These are phyloP conservation scores for Dentipellis sp. DNA, from an alignment of 768 basidiomycete genomes.

Conservation along the genomic window DNA sequence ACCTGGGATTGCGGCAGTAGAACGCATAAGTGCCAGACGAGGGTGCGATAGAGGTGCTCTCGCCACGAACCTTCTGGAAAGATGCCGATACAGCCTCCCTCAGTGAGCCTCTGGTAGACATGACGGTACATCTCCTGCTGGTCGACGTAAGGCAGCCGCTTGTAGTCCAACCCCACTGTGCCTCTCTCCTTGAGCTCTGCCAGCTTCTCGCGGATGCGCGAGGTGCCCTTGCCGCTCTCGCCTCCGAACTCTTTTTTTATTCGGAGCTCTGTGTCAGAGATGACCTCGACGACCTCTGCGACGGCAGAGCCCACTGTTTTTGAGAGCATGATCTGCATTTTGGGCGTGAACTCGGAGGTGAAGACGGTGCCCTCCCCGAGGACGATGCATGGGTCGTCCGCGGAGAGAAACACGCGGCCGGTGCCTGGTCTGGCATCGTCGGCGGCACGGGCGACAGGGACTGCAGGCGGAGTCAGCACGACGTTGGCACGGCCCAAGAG, in stretches of 20 bases:
- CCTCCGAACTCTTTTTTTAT: conserved; percentile 84
- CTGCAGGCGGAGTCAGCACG: conserved; percentile 28
- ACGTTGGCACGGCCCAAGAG: not conserved
- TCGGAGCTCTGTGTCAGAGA: conserved; percentile 79
- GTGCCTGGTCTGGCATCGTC: conserved; percentile 73
- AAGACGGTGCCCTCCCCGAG: conserved; percentile 80
- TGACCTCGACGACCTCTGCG: conserved; percentile 80
- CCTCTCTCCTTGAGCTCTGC: conserved; percentile 50
- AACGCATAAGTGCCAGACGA: conserved; percentile 2
- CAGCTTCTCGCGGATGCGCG: conserved; percentile 56
- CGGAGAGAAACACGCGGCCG: conserved; percentile 64
- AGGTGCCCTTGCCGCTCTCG: conserved; percentile 67
- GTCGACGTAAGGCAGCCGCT: conserved; percentile 81
- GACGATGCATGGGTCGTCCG: conserved; percentile 72
- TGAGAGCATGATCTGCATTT: conserved; percentile 82
- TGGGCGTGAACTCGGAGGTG: conserved; percentile 57
- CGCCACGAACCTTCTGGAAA: conserved; percentile 82
- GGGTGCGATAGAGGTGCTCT: not conserved
- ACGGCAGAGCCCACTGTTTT: conserved; percentile 67
- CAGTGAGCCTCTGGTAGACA: conserved; percentile 80
- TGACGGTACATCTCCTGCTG: conserved; percentile 92
- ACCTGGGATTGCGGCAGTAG: conserved; percentile 36
- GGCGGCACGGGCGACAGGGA: conserved; percentile 88
- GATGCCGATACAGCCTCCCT: conserved; percentile 90
- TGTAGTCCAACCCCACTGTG: conserved; percentile 62